Evolutionary conservation across 805 yeast species (phyloP).

Genomic region (Jamesozyma gamospora): DNA sequence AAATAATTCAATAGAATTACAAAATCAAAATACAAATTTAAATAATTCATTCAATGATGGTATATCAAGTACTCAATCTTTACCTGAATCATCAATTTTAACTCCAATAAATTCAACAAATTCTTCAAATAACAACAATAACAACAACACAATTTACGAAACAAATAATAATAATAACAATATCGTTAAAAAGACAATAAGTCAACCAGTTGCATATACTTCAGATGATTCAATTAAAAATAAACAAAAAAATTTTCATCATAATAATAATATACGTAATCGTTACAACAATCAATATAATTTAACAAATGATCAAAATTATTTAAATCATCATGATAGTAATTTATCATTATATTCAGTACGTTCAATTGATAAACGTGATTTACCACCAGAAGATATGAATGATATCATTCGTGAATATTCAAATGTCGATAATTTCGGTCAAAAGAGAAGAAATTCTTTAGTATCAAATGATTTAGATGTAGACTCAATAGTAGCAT

Average conservation of each 20-base stretch:
- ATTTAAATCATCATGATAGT: slow-evolving; percentile 1
- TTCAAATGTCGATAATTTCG: slow-evolving; percentile 28
- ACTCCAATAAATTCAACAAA: slow-evolving; percentile 5
- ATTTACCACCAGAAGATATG: slow-evolving; percentile 34
- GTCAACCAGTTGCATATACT: slow-evolving; percentile 21
- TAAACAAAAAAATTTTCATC: slow-evolving; percentile 1
- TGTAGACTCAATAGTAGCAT: background rate
- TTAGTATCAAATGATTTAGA: background rate
- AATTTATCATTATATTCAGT: slow-evolving; percentile 1
- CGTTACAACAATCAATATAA: slow-evolving; percentile 1
- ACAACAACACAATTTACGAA: too few relatives aligned
- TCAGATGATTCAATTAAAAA: background rate
- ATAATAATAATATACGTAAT: slow-evolving; percentile 1
- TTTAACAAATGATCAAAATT: background rate
- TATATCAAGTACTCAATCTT: background rate
- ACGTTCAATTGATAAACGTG: slow-evolving; percentile 25
- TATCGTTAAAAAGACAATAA: slow-evolving; percentile 7
- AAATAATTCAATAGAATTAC: too few relatives aligned
- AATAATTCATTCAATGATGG: too few relatives aligned
- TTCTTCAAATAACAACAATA: background rate
- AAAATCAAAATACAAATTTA: too few relatives aligned
- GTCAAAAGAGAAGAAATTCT: slow-evolving; percentile 18
- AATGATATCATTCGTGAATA: slow-evolving; percentile 42
- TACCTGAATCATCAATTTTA: slow-evolving; percentile 6
- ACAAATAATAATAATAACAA: too few relatives aligned